phyloP scores from a whole-genome alignment of 176 grass and related monocot species.

The Avena sativa region DNA sequence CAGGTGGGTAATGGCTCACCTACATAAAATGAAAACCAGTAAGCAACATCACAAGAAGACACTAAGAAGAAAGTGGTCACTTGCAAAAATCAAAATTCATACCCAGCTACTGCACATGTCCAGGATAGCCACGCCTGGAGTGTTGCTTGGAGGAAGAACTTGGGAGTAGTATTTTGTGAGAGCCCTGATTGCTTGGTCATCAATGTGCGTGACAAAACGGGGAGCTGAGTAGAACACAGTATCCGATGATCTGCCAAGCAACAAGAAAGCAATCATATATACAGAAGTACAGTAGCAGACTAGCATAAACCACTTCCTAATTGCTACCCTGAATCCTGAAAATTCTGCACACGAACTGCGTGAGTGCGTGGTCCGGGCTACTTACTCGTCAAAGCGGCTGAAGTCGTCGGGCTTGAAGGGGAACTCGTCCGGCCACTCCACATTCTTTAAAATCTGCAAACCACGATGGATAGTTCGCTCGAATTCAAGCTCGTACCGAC shows the following conservation, averaged over 20 bases:
- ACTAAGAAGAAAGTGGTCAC: background rate
- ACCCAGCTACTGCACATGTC: conserved; percentile 99
- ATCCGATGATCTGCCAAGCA: conserved; percentile 71
- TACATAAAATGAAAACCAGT: conserved; percentile 46
- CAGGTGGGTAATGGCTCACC: conserved; percentile 94
- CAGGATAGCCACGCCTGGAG: conserved; percentile 65
- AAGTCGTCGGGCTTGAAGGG: conserved; percentile 98
- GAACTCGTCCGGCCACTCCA: conserved; percentile 90
- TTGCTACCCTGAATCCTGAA: background rate
- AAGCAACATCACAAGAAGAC: conserved; percentile 10
- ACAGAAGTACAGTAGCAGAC: background rate
- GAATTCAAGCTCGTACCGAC: background rate
- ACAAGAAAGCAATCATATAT: conserved; percentile 18
- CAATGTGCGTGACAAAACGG: conserved; percentile 96
- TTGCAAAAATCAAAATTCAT: conserved; percentile 38
- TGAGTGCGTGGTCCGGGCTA: background rate
- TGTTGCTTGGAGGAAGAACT: conserved; percentile 84
- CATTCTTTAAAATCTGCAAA: conserved; percentile 81
- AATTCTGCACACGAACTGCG: background rate
- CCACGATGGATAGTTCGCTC: background rate
- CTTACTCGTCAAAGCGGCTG: conserved; percentile 91
- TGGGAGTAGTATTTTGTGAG: conserved; percentile 85
- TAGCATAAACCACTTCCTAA: background rate
- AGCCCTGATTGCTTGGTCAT: conserved; percentile 79
- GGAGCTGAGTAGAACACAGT: conserved; percentile 78